Evolutionary conservation across 352 stramenopile species (phyloP).

Genomic region (Albugo laibachii): DNA sequence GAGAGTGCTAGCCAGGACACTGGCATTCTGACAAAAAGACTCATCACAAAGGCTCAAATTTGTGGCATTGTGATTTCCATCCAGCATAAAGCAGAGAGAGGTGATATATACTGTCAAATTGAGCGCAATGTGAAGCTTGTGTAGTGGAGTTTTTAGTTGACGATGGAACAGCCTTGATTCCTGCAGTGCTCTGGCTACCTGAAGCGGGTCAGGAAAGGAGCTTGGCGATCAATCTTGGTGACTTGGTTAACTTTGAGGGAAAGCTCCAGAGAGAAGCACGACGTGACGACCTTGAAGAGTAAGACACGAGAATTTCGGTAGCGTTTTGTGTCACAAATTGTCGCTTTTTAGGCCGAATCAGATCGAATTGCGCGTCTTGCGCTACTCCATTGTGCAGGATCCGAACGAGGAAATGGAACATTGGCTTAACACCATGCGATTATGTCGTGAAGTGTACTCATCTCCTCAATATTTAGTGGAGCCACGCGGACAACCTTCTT

Average conservation of each 20-base stretch:
- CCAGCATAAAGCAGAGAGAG: conserved; percentile 24
- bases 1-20: no score
- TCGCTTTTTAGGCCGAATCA: not conserved
- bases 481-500: no score
- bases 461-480: no score
- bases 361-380: conserved; percentile 29
- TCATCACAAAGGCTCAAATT: conserved; percentile 55
- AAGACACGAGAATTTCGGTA: conserved; percentile 5
- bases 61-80: conserved; percentile 37
- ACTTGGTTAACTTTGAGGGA: conserved; percentile 50
- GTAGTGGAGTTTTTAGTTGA: conserved; percentile 54
- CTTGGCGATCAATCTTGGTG: conserved; percentile 16
- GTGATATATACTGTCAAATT: conserved; percentile 9
- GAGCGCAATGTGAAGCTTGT: not conserved
- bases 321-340: not conserved
- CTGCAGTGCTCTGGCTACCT: conserved; percentile 26
- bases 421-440: conserved; percentile 12
- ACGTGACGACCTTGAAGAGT: conserved; percentile 13
- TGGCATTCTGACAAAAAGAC: not conserved
- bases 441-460: no score
- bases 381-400: conserved; percentile 25
- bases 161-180: conserved; percentile 44
- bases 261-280: conserved; percentile 39
- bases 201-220: conserved; percentile 1
- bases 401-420: conserved; percentile 61